These are phyloP conservation scores for Plantago lanceolata DNA, from an alignment of 305 asterid species.

Conservation along the genomic window DNA sequence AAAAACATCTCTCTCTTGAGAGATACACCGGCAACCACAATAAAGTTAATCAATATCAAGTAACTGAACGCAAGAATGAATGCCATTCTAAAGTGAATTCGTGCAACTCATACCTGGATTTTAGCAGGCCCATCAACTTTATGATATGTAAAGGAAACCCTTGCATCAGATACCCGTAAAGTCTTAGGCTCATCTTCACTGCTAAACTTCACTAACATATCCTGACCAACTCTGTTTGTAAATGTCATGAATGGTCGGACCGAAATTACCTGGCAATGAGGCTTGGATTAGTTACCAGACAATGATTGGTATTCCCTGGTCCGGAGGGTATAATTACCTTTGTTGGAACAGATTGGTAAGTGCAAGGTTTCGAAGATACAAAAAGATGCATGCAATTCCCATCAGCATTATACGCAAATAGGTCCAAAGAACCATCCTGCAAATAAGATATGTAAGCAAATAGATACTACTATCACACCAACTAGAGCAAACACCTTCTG, in stretches of 20 bases:
- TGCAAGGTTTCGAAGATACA: constrained; percentile 79
- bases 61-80: constrained; percentile 9
- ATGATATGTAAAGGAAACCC: constrained; percentile 66
- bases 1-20: constrained; percentile 8
- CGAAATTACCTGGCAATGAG: constrained; percentile 60
- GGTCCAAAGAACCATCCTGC: constrained; percentile 94
- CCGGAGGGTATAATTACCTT: constrained; percentile 51
- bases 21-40: constrained; percentile 7
- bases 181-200: constrained; percentile 80
- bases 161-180: constrained; percentile 63
- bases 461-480: constrained; percentile 12
- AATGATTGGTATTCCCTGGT: constrained; percentile 11
- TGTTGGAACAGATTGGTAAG: constrained; percentile 88
- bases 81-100: constrained; percentile 13
- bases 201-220: constrained; percentile 64
- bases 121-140: constrained; percentile 54
- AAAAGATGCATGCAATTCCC: constrained; percentile 77
- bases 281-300: constrained; percentile 28
- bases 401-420: constrained; percentile 65
- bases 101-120: constrained; percentile 62
- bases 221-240: constrained; percentile 88
- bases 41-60: constrained; percentile 3
- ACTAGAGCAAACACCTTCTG: constrained; percentile 20
- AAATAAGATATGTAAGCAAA: constrained; percentile 29
- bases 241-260: constrained; percentile 86